These are phyloP conservation scores for Crithidia sp. DNA, from an alignment of 208 protist species.

Conservation along the genomic window DNA sequence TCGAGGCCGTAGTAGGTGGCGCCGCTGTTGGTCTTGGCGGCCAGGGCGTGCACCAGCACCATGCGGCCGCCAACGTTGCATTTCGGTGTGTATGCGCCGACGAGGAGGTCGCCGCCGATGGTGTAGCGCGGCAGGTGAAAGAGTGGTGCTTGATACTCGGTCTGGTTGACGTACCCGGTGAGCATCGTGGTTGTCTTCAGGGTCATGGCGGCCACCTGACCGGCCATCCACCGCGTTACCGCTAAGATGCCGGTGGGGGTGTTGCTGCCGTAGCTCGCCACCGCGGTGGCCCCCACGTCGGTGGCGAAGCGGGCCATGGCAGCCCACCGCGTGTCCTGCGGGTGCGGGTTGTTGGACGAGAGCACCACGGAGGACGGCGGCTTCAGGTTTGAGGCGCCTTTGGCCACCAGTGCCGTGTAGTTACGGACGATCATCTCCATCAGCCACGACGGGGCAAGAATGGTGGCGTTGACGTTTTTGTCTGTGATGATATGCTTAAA, in stretches of 20 bases:
- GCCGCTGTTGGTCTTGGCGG: not conserved
- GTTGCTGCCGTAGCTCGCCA: not conserved
- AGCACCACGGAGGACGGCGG: constrained; percentile 5
- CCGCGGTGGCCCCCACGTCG: not conserved
- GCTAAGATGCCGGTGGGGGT: constrained; percentile 4
- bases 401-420: not conserved
- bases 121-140: constrained; percentile 5
- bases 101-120: constrained; percentile 9
- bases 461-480: not conserved
- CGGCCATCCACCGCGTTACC: constrained; percentile 17
- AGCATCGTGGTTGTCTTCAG: constrained; percentile 4
- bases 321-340: constrained; percentile 15
- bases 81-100: constrained; percentile 6
- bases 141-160: not conserved
- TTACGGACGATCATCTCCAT: constrained; percentile 1
- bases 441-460: constrained; percentile 27
- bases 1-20: constrained; percentile 11
- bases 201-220: constrained; percentile 2
- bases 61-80: constrained; percentile 34
- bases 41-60: constrained; percentile 26
- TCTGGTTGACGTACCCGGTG: not conserved
- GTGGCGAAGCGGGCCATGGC: constrained; percentile 1
- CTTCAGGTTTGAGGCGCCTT: not conserved
- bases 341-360: constrained; percentile 27
- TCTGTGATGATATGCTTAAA: constrained; percentile 1